Evolutionary conservation across 129 eudicot genomes (phyloP).

Genomic region (Pulicaria dysenterica): DNA sequence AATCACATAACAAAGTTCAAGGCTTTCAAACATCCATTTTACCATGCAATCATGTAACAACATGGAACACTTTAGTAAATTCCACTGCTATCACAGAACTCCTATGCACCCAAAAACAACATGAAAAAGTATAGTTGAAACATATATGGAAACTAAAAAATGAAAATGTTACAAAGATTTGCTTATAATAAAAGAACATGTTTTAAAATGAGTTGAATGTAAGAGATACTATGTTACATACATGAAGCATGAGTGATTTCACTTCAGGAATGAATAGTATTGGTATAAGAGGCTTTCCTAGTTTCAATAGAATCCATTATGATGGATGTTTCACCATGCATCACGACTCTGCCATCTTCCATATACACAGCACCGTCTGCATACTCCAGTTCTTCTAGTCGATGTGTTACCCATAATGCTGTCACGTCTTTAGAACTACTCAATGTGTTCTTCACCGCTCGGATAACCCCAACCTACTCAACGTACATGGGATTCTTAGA

Average conservation of each 20-base stretch:
- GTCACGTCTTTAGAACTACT: slow-evolving; percentile 60
- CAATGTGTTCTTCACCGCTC: slow-evolving; percentile 73
- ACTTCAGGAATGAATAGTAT: slow-evolving; percentile 41
- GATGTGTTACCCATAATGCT: slow-evolving; percentile 92
- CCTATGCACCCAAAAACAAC: not conserved
- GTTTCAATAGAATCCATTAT: slow-evolving; percentile 56
- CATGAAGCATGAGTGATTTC: not conserved
- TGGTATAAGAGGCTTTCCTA: slow-evolving; percentile 56
- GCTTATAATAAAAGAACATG: not conserved
- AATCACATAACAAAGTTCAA: no score
- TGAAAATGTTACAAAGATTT: not conserved
- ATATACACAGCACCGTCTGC: slow-evolving; percentile 92
- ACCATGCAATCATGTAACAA: no score
- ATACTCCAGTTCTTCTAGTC: slow-evolving; percentile 79
- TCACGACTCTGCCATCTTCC: slow-evolving; percentile 79
- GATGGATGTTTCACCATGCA: slow-evolving; percentile 64
- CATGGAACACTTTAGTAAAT: no score
- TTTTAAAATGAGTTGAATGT: not conserved
- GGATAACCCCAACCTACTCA: slow-evolving; percentile 67
- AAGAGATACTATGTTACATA: slow-evolving; percentile 19
- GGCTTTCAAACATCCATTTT: no score
- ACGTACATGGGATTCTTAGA: not conserved
- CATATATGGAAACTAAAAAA: not conserved
- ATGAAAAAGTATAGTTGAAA: not conserved
- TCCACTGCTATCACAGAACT: no score